phyloP scores from a whole-genome alignment of 768 basidiomycete species.

The Boletus rex-veris region DNA sequence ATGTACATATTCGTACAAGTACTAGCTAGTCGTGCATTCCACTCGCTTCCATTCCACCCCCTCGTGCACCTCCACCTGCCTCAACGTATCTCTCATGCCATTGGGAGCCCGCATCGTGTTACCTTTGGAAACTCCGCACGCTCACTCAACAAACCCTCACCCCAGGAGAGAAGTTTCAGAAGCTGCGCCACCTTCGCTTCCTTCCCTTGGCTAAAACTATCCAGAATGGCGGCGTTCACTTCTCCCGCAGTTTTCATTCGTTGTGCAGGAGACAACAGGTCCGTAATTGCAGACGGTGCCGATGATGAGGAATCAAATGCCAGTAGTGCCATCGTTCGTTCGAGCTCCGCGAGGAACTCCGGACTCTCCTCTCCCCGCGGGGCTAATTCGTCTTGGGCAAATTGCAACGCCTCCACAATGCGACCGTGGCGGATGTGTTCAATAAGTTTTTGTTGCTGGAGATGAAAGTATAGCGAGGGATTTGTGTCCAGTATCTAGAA shows the following conservation, averaged over 20 bases:
- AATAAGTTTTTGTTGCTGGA: constrained; percentile 94
- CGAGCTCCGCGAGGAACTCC: constrained; percentile 87
- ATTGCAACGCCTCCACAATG: constrained; percentile 75
- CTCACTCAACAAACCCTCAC: constrained; percentile 74
- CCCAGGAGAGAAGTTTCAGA: constrained; percentile 85
- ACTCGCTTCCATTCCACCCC: constrained; percentile 18
- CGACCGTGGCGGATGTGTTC: constrained; percentile 86
- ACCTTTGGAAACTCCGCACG: constrained; percentile 80
- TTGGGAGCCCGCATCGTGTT: constrained; percentile 19
- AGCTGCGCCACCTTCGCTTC: constrained; percentile 86
- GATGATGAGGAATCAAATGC: constrained; percentile 67
- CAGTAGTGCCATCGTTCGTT: constrained; percentile 91
- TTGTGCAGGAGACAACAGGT: constrained; percentile 81
- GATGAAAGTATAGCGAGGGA: constrained; percentile 87
- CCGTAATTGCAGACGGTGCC: constrained; percentile 60
- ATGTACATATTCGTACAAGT: background rate
- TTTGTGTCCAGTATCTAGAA: constrained; percentile 93
- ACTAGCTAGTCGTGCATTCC: constrained; percentile 22
- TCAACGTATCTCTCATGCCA: constrained; percentile 26
- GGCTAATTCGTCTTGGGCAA: constrained; percentile 92
- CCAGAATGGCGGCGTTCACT: constrained; percentile 93
- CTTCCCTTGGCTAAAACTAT: constrained; percentile 86
- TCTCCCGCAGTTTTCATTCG: constrained; percentile 93
- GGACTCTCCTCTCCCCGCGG: constrained; percentile 94
- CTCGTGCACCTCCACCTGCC: constrained; percentile 31